Evolutionary conservation across 176 grass and related monocot genomes (phyloP), one percentile per base, ranked within the genome.

Genomic region (Eleusine indica): DNA sequence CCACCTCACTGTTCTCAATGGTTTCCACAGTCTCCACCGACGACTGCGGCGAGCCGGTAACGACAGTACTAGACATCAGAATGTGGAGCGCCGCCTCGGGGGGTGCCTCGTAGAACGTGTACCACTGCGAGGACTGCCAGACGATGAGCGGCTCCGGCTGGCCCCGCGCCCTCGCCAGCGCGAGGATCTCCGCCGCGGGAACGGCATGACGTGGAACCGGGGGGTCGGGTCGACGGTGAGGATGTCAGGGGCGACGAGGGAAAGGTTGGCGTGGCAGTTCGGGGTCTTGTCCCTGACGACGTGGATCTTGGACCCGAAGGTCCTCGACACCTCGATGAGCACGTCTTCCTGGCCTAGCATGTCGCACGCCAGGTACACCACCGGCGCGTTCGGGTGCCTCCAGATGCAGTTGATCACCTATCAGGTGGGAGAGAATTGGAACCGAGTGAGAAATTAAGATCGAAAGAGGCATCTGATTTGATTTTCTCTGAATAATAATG

Each of bases 261-360:
- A 68, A 14, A 94, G 83, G 12, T 67, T 71, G 4, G 87, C 69
- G 66, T 90, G 84, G 80, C 87, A 94, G 7, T 90, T 83, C 35
- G 85, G 83, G 75, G 65, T 86, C 3, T 57, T 86, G 11, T 62
- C 72, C 53, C 65, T 78, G 83, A 92, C 77, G 3, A 94, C 77
- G 44, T 81, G 86, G 53, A 97, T 92, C 58, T 86, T 91, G 0
- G 87, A 90, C 7, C 90, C 83, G 17, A 94, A 92, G 39, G 74
- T 75, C 80, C 65, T 86, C 1, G 87, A 94, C 83, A 97, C 84
- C 68, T 88, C 72, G 6, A 90, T 25, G 61, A 97, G 84, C 76
- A 94, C 88, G 28, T 92, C 89, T 74, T 94, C 94, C 66, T 91
- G 89, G 21, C 91, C 91, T n/a, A 97, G 91, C 89, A 94, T 84